A percentile compares a stretch with the other conserved stretches of the same genome.
phyloP scores from a whole-genome alignment of 495 filamentous ascomycete genomes.

The Xanthoparmelia taractica region DNA sequence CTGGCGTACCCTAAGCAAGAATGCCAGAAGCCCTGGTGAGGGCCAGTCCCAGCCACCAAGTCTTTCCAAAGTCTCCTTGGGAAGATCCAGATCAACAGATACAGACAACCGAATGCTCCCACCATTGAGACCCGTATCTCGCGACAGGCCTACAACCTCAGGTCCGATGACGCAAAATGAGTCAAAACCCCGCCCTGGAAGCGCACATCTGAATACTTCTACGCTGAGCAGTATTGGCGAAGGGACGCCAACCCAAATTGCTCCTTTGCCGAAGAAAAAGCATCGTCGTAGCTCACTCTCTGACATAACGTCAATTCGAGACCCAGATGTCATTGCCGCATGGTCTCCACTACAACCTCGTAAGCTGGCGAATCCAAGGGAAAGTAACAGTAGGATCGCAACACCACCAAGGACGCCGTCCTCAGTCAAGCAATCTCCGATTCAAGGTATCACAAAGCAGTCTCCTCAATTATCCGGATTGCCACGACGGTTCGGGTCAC shows the following conservation, averaged over 20 bases:
- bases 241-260: conserved; percentile 23
- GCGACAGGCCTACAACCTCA: conserved; percentile 49
- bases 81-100: conserved; percentile 78
- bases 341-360: conserved; percentile 34
- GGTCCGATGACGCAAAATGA: conserved; percentile 37
- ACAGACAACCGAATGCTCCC: conserved; percentile 45
- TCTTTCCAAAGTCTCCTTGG: conserved; percentile 55
- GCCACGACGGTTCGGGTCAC: conserved; percentile 21
- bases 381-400: conserved; percentile 18
- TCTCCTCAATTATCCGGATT: conserved; percentile 21
- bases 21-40: conserved; percentile 49
- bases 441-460: conserved; percentile 3
- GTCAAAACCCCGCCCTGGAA: conserved; percentile 40
- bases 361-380: conserved; percentile 21
- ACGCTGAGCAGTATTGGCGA: conserved; percentile 40
- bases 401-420: conserved; percentile 25
- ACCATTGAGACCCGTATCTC: conserved; percentile 55
- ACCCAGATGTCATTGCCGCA: conserved; percentile 18
- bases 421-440: conserved; percentile 10
- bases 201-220: conserved; percentile 36
- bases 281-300: conserved; percentile 78
- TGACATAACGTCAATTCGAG: conserved; percentile 57
- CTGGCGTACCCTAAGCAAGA: conserved; percentile 86
- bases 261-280: conserved; percentile 50
- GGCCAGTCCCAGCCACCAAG: conserved; percentile 43